phyloP scores from a whole-genome alignment of 768 basidiomycete genomes.

The Psilocybe subaeruginosa region DNA sequence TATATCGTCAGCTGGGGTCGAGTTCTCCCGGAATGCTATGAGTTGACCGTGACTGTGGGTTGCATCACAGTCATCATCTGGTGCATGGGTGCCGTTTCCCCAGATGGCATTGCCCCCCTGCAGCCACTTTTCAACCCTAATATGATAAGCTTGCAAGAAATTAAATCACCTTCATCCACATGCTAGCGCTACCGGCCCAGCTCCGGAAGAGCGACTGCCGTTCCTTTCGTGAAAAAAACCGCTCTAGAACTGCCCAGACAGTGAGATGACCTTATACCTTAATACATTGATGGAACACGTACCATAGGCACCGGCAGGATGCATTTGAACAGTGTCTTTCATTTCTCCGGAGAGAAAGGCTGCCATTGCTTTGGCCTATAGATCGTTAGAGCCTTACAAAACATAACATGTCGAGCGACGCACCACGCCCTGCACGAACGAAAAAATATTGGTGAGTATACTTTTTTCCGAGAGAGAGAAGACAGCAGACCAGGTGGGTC shows the following conservation, averaged over 20 bases:
- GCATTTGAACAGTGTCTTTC: slow-evolving; percentile 88
- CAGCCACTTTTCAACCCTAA: background rate
- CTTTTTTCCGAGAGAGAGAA: background rate
- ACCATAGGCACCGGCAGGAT: slow-evolving; percentile 82
- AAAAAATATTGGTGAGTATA: slow-evolving; percentile 3
- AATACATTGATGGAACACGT: slow-evolving; percentile 9
- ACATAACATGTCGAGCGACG: slow-evolving; percentile 22
- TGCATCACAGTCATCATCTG: slow-evolving; percentile 67
- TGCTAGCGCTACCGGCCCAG: slow-evolving; percentile 93
- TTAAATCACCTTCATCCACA: slow-evolving; percentile 85
- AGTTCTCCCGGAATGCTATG: slow-evolving; percentile 69
- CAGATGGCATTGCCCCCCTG: slow-evolving; percentile 85
- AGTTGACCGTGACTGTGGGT: slow-evolving; percentile 79
- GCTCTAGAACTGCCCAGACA: slow-evolving; percentile 62
- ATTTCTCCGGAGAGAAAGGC: slow-evolving; percentile 97
- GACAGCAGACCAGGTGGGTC: slow-evolving; percentile 70
- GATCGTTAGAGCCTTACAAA: background rate
- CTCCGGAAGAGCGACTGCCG: slow-evolving; percentile 88
- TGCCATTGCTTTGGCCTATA: slow-evolving; percentile 88
- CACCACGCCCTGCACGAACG: slow-evolving; percentile 68
- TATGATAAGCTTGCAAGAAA: background rate
- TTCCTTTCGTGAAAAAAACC: slow-evolving; percentile 91
- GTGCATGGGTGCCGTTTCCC: slow-evolving; percentile 77
- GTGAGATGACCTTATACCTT: background rate
- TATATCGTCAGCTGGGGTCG: slow-evolving; percentile 23